A percentile compares a stretch with the other conserved stretches of the same genome.
These are phyloP conservation scores for Phytophthora vignae DNA, from an alignment of 352 stramenopile genomes.

Conservation along the genomic window DNA sequence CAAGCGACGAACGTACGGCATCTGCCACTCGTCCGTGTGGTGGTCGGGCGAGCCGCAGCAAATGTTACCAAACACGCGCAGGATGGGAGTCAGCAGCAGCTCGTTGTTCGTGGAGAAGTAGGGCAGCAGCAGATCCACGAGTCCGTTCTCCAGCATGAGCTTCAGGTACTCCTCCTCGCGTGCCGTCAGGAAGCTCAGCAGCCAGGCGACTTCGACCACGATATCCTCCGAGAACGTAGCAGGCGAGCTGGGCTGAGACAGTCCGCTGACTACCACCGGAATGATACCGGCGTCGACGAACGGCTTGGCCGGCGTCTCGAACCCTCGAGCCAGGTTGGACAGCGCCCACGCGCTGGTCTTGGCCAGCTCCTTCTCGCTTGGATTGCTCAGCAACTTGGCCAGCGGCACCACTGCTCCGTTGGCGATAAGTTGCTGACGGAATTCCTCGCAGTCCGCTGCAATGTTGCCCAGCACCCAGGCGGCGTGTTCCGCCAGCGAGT, in stretches of 20 bases:
- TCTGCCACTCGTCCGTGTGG: constrained; percentile 77
- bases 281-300: constrained; percentile 82
- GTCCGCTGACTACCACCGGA: constrained; percentile 48
- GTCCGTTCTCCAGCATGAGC: constrained; percentile 64
- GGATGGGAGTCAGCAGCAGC: constrained; percentile 71
- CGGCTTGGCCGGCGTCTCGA: constrained; percentile 74
- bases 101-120: constrained; percentile 71
- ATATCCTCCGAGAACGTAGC: constrained; percentile 56
- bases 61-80: constrained; percentile 86
- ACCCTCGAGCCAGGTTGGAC: constrained; percentile 84
- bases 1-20: constrained; percentile 63
- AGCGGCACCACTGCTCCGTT: constrained; percentile 65
- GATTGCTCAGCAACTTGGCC: constrained; percentile 49
- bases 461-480: constrained; percentile 90
- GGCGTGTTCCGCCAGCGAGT: constrained; percentile 73
- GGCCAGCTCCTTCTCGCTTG: constrained; percentile 42
- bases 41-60: constrained; percentile 74
- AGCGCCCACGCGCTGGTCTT: constrained; percentile 80
- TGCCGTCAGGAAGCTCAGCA: constrained; percentile 88
- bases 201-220: constrained; percentile 84
- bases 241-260: constrained; percentile 38
- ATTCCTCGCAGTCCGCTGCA: constrained; percentile 85
- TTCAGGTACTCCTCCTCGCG: constrained; percentile 78
- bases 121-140: constrained; percentile 64
- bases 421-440: constrained; percentile 81